Percentiles rank a stretch among this genome's conserved stretches.
Evolutionary conservation across 129 eudicot species (phyloP).

Genomic region (Tanacetum coccineum): DNA sequence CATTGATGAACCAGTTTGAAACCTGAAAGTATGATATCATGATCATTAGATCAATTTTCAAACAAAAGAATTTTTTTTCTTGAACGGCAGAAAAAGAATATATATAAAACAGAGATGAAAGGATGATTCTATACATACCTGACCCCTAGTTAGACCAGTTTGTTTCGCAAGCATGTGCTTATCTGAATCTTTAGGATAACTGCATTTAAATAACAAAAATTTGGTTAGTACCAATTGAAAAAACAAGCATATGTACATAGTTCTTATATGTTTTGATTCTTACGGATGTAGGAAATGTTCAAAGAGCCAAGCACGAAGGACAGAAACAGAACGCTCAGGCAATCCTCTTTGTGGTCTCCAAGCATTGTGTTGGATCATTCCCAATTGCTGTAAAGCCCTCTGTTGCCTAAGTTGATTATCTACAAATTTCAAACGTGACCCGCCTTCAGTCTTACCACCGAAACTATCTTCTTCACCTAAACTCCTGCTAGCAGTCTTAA

Average conservation of each 20-base stretch:
- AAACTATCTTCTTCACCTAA: constrained; percentile 66
- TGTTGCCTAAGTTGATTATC: constrained; percentile 90
- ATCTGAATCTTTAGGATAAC: constrained; percentile 95
- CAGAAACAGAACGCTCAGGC: constrained; percentile 88
- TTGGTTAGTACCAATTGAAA: background rate
- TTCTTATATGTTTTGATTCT: constrained; percentile 9
- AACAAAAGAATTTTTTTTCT: too few relatives aligned
- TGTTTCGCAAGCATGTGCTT: constrained; percentile 88
- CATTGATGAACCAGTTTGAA: constrained; percentile 92
- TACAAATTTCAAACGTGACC: constrained; percentile 69
- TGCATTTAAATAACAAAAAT: constrained; percentile 19
- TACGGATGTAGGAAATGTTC: constrained; percentile 98
- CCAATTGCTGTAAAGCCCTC: constrained; percentile 81
- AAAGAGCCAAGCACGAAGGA: constrained; percentile 97
- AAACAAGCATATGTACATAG: background rate
- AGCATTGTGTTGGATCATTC: constrained; percentile 92
- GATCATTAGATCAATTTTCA: background rate
- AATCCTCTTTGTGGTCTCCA: constrained; percentile 98
- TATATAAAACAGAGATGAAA: background rate
- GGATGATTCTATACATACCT: constrained; percentile 36
- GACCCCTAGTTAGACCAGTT: constrained; percentile 90
- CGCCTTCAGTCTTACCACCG: constrained; percentile 33
- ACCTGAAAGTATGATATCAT: constrained; percentile 37
- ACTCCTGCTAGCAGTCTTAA: constrained; percentile 56
- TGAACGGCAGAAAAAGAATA: background rate